A percentile compares a stretch with the other conserved stretches of the same genome.
Conservation (phyloP, 169 alveolate genomes). For the Plasmodium fragile region DNA sequence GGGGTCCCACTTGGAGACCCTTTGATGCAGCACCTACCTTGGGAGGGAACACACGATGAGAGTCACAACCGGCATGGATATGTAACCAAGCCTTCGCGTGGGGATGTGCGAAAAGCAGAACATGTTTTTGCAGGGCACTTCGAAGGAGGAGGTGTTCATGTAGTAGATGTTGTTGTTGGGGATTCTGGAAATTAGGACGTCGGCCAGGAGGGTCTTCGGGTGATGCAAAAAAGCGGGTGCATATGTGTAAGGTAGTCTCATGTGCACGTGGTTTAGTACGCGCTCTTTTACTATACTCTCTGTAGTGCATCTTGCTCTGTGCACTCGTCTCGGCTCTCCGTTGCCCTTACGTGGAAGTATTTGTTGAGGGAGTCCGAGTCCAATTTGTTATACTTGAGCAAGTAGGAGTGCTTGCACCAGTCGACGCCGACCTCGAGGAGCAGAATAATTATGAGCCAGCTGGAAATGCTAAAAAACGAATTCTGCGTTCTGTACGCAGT, state of each 20-base stretch:
- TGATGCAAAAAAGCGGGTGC: neutral
- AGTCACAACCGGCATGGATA: conserved; percentile 84
- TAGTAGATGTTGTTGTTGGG: conserved; percentile 47
- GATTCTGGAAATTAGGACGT: conserved; percentile 80
- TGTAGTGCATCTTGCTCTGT: neutral
- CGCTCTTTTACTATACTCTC: neutral
- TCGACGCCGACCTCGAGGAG: conserved; percentile 89
- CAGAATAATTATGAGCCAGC: conserved; percentile 84
- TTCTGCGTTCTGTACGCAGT: conserved; percentile 81
- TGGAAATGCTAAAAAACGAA: conserved; percentile 79
- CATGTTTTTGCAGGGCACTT: conserved; percentile 82
- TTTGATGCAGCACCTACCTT: conserved; percentile 35
- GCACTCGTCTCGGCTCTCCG: neutral
- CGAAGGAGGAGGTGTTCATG: conserved; percentile 73
- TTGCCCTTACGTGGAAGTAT: conserved; percentile 66
- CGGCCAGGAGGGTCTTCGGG: conserved; percentile 80
- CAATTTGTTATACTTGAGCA: conserved; percentile 88
- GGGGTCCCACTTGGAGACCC: neutral
- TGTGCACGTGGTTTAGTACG: neutral
- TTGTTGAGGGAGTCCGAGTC: conserved; percentile 81
- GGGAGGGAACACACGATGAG: conserved; percentile 84
- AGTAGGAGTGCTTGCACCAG: conserved; percentile 88
- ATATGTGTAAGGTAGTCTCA: neutral
- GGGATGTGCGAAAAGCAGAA: conserved; percentile 85
- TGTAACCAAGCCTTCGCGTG: conserved; percentile 84